phyloP scores from a whole-genome alignment of 805 yeast species.

The Cyberlindnera misumaiensis region DNA sequence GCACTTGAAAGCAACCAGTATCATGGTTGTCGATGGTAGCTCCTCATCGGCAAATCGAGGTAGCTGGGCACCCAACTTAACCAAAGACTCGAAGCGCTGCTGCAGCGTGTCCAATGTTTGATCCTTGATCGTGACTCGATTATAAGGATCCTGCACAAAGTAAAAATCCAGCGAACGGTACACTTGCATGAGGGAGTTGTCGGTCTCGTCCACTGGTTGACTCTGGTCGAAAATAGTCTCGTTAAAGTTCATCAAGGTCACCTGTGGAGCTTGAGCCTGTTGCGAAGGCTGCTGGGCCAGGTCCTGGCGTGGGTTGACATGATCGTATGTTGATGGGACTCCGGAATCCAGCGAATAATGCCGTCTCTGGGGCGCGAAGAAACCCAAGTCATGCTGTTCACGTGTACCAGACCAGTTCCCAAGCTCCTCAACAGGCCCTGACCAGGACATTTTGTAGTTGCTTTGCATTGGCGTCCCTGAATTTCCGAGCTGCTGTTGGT shows the following conservation, averaged over 20 bases:
- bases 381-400: not conserved
- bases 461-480: not conserved
- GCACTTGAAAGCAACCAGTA: constrained; percentile 69
- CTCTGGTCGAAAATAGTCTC: constrained; percentile 9
- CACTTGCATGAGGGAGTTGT: constrained; percentile 10
- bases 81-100: constrained; percentile 8
- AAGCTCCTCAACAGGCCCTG: too few relatives aligned
- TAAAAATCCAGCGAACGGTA: constrained; percentile 19
- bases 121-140: constrained; percentile 18
- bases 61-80: constrained; percentile 14
- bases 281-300: constrained; percentile 4
- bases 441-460: not conserved
- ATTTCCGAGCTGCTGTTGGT: not conserved
- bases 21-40: constrained; percentile 32
- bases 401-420: not conserved
- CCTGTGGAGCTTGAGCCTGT: constrained; percentile 1
- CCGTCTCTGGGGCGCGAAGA: constrained; percentile 1
- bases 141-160: constrained; percentile 19
- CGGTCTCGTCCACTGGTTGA: constrained; percentile 12
- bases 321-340: not conserved
- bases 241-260: constrained; percentile 6
- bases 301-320: constrained; percentile 5
- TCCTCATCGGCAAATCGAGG: constrained; percentile 19
- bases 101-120: constrained; percentile 6
- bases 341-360: constrained; percentile 2